Evolutionary conservation across 140 eudicot genomes (phyloP).

Genomic region (Stevia rebaudiana): DNA sequence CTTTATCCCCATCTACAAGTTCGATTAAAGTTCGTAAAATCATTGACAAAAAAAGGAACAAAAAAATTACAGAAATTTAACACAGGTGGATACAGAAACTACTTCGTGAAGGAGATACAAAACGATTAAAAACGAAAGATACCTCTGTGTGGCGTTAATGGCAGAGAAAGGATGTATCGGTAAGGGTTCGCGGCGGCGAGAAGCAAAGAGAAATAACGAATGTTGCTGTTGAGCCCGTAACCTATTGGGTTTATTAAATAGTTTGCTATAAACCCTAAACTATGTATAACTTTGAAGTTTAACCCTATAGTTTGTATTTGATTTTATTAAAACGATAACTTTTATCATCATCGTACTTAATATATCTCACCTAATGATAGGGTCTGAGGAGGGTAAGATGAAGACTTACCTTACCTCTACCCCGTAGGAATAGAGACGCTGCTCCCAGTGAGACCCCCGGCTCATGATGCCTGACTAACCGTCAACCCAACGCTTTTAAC

Average conservation of each 20-base stretch:
- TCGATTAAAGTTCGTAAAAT: not conserved
- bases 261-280: slow-evolving; percentile 19
- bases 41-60: not conserved
- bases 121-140: not conserved
- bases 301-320: slow-evolving; percentile 16
- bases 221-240: not conserved
- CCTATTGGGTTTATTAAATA: slow-evolving; percentile 14
- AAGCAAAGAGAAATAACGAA: not conserved
- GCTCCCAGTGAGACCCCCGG: too few species aligned
- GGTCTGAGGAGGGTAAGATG: too few species aligned
- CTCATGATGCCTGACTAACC: too few species aligned
- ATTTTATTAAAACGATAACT: too few species aligned
- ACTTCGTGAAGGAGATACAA: not conserved
- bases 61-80: not conserved
- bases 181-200: slow-evolving; percentile 17
- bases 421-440: too few species aligned
- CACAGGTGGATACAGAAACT: not conserved
- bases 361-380: too few species aligned
- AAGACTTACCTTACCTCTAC: too few species aligned
- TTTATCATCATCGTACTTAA: too few species aligned
- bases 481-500: too few species aligned
- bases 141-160: slow-evolving; percentile 16
- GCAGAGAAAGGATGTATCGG: not conserved
- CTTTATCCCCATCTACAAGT: slow-evolving; percentile 55
- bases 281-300: not conserved